Evolutionary conservation across 345 rosid genomes (phyloP).

Genomic region (Odontarrhena argentea): DNA sequence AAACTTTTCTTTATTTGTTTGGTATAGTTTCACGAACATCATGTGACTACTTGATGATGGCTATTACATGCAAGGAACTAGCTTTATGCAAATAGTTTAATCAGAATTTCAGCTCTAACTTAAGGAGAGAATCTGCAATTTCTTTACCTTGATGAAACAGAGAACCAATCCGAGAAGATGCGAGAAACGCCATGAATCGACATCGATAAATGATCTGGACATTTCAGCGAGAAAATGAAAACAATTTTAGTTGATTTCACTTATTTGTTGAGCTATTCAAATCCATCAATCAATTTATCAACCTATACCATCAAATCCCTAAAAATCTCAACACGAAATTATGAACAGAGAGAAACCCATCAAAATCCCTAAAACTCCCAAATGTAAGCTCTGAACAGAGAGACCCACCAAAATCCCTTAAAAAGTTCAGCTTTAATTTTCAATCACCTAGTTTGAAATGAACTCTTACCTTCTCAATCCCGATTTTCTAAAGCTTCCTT

Average conservation of each 20-base stretch:
- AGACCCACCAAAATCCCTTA: too few relatives aligned
- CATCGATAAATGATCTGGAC: conserved; percentile 63
- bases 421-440: not conserved
- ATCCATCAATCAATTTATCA: conserved; percentile 3
- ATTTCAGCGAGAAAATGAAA: not conserved
- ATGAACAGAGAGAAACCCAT: not conserved
- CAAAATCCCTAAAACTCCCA: not conserved
- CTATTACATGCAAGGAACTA: not conserved
- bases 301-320: not conserved
- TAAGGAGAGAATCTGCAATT: not conserved
- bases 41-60: too few relatives aligned
- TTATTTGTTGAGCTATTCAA: not conserved
- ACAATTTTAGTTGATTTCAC: not conserved
- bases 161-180: conserved; percentile 65
- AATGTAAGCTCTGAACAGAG: too few relatives aligned
- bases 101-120: too few relatives aligned
- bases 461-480: conserved; percentile 62
- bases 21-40: too few relatives aligned
- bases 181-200: conserved; percentile 75
- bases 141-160: conserved; percentile 73
- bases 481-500: conserved; percentile 53
- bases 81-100: not conserved
- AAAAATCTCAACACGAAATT: conserved; percentile 17
- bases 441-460: not conserved
- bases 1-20: not conserved